These are phyloP conservation scores for Chalciporus piperatus DNA, from an alignment of 768 basidiomycete genomes.

Conservation along the genomic window DNA sequence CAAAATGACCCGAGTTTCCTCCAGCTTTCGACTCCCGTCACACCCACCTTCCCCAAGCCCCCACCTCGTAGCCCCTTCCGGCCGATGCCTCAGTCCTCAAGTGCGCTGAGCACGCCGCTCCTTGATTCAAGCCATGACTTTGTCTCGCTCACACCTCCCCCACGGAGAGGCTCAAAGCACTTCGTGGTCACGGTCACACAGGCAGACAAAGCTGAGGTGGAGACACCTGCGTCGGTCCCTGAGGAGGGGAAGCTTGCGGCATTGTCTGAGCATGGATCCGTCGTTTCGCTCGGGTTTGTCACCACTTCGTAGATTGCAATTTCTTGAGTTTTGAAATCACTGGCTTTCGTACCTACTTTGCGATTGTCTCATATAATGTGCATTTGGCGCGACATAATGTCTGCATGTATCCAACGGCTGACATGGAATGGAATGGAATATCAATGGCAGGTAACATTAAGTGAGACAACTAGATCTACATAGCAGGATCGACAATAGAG, in stretches of 20 bases:
- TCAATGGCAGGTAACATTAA: slow-evolving; percentile 5
- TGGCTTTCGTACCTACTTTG: not conserved
- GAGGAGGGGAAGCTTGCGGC: slow-evolving; percentile 26
- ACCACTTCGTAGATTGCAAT: slow-evolving; percentile 36
- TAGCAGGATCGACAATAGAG: not conserved
- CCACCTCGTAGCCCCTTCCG: slow-evolving; percentile 22
- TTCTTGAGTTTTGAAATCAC: slow-evolving; percentile 14
- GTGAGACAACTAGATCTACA: slow-evolving; percentile 17
- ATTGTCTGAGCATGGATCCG: slow-evolving; percentile 49
- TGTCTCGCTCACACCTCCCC: slow-evolving; percentile 60
- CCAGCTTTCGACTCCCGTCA: slow-evolving; percentile 47
- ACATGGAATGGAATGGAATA: not conserved
- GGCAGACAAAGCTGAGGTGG: slow-evolving; percentile 9
- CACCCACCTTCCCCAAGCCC: slow-evolving; percentile 25
- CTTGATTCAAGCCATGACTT: slow-evolving; percentile 35
- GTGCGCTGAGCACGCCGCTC: slow-evolving; percentile 13
- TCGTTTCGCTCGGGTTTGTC: slow-evolving; percentile 51
- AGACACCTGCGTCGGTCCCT: slow-evolving; percentile 5
- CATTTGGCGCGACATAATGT: not conserved
- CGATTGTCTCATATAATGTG: not conserved
- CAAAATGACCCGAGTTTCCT: slow-evolving; percentile 63
- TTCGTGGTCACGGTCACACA: slow-evolving; percentile 25
- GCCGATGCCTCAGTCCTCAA: slow-evolving; percentile 21
- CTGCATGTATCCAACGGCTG: slow-evolving; percentile 1
- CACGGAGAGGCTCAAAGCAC: slow-evolving; percentile 56